Evolutionary conservation across 2,329 filamentous ascomycete genomes (phyloP), one percentile per base, ranked within the genome.

Genomic region (Colletotrichum sp.): DNA sequence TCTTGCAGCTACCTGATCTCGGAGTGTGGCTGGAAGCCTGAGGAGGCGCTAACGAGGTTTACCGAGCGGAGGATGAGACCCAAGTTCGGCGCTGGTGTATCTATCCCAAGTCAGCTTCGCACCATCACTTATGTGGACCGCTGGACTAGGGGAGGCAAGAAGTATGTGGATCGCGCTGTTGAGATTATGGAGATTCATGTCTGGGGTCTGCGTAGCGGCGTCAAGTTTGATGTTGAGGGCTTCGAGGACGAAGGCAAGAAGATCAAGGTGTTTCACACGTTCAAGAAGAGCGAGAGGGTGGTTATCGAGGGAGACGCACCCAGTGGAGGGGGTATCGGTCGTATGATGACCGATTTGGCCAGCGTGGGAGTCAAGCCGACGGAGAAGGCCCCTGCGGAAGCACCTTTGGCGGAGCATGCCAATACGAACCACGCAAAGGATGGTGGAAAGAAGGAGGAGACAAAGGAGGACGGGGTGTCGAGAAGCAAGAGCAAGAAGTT

Each of bases 101-200:
- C 95, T 39, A 99, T 99, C 63, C 96, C 96, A 0, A 98, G 95
- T 79, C 97, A 99, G 84, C 85, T 98, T 76, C 90, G 97, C 12
- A 98, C 95, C 91, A 89, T 99, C 22, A 89, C 90, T 34, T 99
- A 99, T 82, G 95, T 98, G 12, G 94, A 98, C 81, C 91, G 94
- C 15, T 98, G 96, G 96, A 91, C 95, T 4, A 85, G 92, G 71
- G 86, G 91, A 32, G 92, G 90, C 22, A 98, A 98, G 85, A 89
- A 90, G 70, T 99, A 99, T 81, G 87, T 95, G 9, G 96, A 99
- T 81, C 89, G 95, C 22, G 91, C 93, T 64, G 90, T 98, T 2
- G 96, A 99, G 85, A 92, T 99, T 55, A 83, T 96, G 13, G 96
- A 99, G 83, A 89, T 99, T 1, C 96, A 98, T 81, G 92, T 96